Percentiles rank a stretch among this genome's conserved stretches.
phyloP scores from a whole-genome alignment of 1,139 yeast genomes.

The Hanseniaspora gamundiae region DNA sequence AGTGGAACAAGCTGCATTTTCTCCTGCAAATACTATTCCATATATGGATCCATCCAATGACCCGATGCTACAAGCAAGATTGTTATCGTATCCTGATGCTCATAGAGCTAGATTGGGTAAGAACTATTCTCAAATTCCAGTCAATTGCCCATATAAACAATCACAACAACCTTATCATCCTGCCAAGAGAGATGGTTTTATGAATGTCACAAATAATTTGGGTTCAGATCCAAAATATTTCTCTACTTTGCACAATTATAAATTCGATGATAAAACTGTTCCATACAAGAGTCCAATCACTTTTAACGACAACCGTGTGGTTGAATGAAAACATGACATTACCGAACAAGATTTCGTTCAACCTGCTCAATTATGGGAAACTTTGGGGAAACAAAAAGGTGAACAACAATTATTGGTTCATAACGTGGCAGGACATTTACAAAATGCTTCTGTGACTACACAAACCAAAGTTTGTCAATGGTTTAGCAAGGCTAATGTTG shows the following conservation, averaged over 20 bases:
- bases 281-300: constrained; percentile 70
- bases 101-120: constrained; percentile 51
- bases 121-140: constrained; percentile 57
- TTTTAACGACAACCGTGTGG: constrained; percentile 27
- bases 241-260: constrained; percentile 34
- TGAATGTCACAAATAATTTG: constrained; percentile 75
- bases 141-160: constrained; percentile 44
- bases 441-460: constrained; percentile 56
- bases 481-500: constrained; percentile 62
- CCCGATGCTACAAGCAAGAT: constrained; percentile 46
- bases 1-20: constrained; percentile 36
- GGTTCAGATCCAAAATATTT: constrained; percentile 77
- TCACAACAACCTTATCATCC: constrained; percentile 40
- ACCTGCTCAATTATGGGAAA: constrained; percentile 60
- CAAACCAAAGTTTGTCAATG: constrained; percentile 72
- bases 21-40: constrained; percentile 49
- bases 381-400: constrained; percentile 60
- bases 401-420: constrained; percentile 78
- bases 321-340: constrained; percentile 52
- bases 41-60: constrained; percentile 49
- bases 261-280: constrained; percentile 26
- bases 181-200: constrained; percentile 75
- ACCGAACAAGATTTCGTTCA: constrained; percentile 58
- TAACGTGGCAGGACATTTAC: constrained; percentile 68
- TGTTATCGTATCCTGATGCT: constrained; percentile 48